Conservation (phyloP, 306 rosid species). For the Inga laurina region DNA sequence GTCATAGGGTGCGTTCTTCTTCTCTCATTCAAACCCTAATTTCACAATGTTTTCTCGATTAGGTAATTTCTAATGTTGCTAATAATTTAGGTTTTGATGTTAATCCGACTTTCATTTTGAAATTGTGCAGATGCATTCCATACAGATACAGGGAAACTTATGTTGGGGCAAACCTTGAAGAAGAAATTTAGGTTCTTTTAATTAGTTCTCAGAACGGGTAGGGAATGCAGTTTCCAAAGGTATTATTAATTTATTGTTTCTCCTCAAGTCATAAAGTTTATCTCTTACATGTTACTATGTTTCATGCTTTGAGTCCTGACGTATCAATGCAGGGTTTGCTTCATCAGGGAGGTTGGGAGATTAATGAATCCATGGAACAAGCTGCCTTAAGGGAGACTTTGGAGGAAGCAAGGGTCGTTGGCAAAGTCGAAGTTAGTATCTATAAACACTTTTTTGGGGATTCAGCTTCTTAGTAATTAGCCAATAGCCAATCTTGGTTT, state of each 20-base stretch:
- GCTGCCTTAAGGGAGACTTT: constrained; percentile 88
- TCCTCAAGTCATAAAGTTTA: neutral
- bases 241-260: constrained; percentile 24
- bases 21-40: too few species aligned
- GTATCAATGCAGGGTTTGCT: constrained; percentile 19
- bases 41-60: too few species aligned
- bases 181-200: constrained; percentile 79
- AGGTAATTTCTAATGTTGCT: too few species aligned
- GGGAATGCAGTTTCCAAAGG: constrained; percentile 94
- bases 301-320: constrained; percentile 28
- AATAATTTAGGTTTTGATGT: too few species aligned
- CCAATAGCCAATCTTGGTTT: neutral
- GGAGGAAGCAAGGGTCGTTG: constrained; percentile 91
- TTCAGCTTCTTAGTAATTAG: neutral
- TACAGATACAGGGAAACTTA: neutral
- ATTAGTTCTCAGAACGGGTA: constrained; percentile 84
- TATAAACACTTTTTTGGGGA: constrained; percentile 4
- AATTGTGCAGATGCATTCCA: too few species aligned
- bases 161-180: constrained; percentile 32
- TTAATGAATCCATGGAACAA: constrained; percentile 74
- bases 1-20: constrained; percentile 41
- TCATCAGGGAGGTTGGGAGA: constrained; percentile 95
- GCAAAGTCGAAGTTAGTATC: constrained; percentile 68
- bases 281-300: neutral
- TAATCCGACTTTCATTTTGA: too few species aligned